These are phyloP conservation scores for Cystobasidium tubakii DNA, from an alignment of 768 basidiomycete species.

Conservation along the genomic window DNA sequence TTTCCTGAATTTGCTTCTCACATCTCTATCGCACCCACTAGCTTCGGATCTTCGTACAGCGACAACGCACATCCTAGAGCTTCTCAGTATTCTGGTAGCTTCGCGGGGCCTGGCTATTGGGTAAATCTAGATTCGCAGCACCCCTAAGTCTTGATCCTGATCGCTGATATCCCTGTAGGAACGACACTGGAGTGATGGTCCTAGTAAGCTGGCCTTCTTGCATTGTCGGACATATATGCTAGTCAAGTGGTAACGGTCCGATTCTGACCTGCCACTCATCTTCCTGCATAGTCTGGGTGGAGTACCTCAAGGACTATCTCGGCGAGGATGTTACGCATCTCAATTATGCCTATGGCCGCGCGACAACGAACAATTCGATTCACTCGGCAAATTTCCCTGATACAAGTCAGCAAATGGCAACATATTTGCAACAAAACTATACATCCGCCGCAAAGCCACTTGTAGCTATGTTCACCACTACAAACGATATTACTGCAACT, in stretches of 20 bases:
- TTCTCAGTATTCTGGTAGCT: not conserved
- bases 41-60: slow-evolving; percentile 25
- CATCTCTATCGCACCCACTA: not conserved
- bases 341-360: slow-evolving; percentile 27
- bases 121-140: not conserved
- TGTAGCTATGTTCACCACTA: slow-evolving; percentile 33
- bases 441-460: not conserved
- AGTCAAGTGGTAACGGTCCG: too few species aligned
- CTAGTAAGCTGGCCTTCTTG: not conserved
- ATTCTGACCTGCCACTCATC: not conserved
- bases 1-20: not conserved
- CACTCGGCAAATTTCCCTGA: not conserved
- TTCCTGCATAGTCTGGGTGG: not conserved
- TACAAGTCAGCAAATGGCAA: slow-evolving; percentile 16
- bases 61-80: slow-evolving; percentile 28
- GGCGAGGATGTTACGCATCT: slow-evolving; percentile 19
- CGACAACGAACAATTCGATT: not conserved
- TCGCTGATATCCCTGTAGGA: not conserved
- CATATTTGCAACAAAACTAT: slow-evolving; percentile 3
- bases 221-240: too few species aligned
- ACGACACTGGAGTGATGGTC: slow-evolving; percentile 19
- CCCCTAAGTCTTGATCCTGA: not conserved
- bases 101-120: slow-evolving; percentile 19
- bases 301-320: slow-evolving; percentile 16
- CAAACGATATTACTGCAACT: slow-evolving; percentile 18